Conservation (phyloP, 176 grass and related monocot genomes). For the Oryza punctata region DNA sequence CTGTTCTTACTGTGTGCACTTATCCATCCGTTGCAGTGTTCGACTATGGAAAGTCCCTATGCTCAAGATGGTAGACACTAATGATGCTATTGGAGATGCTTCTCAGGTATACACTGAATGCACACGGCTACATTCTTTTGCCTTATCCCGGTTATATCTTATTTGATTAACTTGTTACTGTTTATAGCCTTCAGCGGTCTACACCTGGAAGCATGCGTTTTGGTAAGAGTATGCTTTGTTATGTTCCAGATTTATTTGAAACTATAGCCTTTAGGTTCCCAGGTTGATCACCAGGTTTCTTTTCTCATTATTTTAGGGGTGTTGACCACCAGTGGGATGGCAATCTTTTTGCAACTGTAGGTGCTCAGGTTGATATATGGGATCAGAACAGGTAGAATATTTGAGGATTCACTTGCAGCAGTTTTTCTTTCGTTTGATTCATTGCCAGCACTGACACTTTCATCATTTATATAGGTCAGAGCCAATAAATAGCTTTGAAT, state of each 20-base stretch:
- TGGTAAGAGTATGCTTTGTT: slow-evolving; percentile 49
- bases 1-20: slow-evolving; percentile 16
- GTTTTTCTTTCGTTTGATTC: slow-evolving; percentile 16
- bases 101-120: slow-evolving; percentile 58
- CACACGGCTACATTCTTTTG: not conserved
- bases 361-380: slow-evolving; percentile 98
- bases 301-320: slow-evolving; percentile 54
- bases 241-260: slow-evolving; percentile 4
- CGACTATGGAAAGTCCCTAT: slow-evolving; percentile 80
- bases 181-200: slow-evolving; percentile 75
- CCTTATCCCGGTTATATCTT: slow-evolving; percentile 24
- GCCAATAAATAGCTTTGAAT: slow-evolving; percentile 84
- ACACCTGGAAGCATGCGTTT: slow-evolving; percentile 97
- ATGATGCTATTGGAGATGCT: slow-evolving; percentile 47
- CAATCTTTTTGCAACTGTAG: slow-evolving; percentile 87
- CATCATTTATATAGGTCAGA: slow-evolving; percentile 66
- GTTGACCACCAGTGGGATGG: slow-evolving; percentile 95
- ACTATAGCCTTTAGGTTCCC: not conserved
- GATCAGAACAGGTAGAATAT: slow-evolving; percentile 84
- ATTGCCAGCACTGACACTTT: not conserved
- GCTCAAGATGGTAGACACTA: slow-evolving; percentile 63
- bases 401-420: slow-evolving; percentile 13
- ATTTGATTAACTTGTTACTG: slow-evolving; percentile 35
- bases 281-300: not conserved
- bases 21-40: slow-evolving; percentile 58